Evolutionary conservation across 768 basidiomycete genomes (phyloP), one percentile per base, ranked within the genome.

Genomic region (Neoboletus subvelutipes): DNA sequence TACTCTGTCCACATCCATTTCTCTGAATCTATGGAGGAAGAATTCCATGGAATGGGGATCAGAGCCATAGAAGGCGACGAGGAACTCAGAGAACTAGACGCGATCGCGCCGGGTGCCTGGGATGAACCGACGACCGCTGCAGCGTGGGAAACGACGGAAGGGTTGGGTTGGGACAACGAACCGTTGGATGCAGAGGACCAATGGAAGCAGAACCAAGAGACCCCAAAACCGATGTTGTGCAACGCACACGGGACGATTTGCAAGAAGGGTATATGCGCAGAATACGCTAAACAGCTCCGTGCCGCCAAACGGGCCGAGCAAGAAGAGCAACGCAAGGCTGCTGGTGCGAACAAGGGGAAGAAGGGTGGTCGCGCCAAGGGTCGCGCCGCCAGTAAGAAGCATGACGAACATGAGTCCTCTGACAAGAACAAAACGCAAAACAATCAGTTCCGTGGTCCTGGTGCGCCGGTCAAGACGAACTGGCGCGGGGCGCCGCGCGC

Each of bases 241-340:
- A 59, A 54, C 1, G 71, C 67, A 29, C 76, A 77, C 45, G 71
- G 72, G 11, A 42, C 58, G 28, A 64, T 75, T 15, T 76, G 75
- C 63, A 73, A 62, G 55, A 73, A 72, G 58, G 72, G 75, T 51
- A 76, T 76, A 45, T 76, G 75, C 36, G 52, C 48, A 49, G 69
- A 69, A 55, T 73, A 74, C 45, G 71, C 70, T 2, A 62, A n/a
- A 33, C 67, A 70, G 57, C 11, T 65, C 20, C 67, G 71, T 24
- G 41, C 56, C 1, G 3, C 45, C 5, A 65, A 62, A 45, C 56
- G 62, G 26, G 64, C 58, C 11, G 37, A 63, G 17, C 57, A 67
- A 17, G 50, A 12, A 4, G 60, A 67, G 45, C 40, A 72, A 47
- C 60, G 64, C n/a, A 59, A 52, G 45, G 49, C 52, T 6, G 56